Base-by-base conservation (phyloP, 2,329 filamentous ascomycete species). In the Cladorrhinum sp. region DNA sequence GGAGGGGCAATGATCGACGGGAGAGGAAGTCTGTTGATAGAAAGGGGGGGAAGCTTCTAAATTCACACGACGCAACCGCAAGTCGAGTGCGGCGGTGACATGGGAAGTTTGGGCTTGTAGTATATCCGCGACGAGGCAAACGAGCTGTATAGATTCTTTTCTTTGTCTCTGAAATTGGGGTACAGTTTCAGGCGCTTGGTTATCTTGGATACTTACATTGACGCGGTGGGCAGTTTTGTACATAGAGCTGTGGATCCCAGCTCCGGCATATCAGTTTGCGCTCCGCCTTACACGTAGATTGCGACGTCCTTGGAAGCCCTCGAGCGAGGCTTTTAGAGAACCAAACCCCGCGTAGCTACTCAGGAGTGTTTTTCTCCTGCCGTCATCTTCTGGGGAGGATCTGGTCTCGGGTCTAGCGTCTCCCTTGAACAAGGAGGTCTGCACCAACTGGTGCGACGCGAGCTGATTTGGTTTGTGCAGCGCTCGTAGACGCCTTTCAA, bases 141-240 rank as follows among this genome's bases (percentile, higher is more conserved):
- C 56, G 60, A 55, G 58, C 62, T 67, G 67, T 69, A 69, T 69
- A 69, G 66, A 68, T 49, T 65, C 46, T 62, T 58, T 55, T 61
- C 46, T 62, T 51, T 63, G 56, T 63, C 53, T 66, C 51, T 33
- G 21, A 39, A 30, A 21, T 9, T 39, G 18, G 16, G 39, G n/a
- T 53, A 23, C 48, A 53, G 20, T 53, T 57, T 49, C 33, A 26
- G 39, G 30, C 28, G 26, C 28, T 52, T 46, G 6, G 2, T 46
- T 5, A 46, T 46, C n/a, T n/a, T n/a, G 36, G 36, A 42, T 21
- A 46, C 42, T 46, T 46, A 18, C 42, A 16, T 18, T 46, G 28
- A 30, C 26, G n/a, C 14, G 16, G 18, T 21, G 28, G 18, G 52
- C 12, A 12, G 12, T 46, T 39, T 2, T 36, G 18, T 2, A 4